Base-by-base conservation (phyloP, 305 asterid genomes). In the Fraxinus albicans region DNA sequence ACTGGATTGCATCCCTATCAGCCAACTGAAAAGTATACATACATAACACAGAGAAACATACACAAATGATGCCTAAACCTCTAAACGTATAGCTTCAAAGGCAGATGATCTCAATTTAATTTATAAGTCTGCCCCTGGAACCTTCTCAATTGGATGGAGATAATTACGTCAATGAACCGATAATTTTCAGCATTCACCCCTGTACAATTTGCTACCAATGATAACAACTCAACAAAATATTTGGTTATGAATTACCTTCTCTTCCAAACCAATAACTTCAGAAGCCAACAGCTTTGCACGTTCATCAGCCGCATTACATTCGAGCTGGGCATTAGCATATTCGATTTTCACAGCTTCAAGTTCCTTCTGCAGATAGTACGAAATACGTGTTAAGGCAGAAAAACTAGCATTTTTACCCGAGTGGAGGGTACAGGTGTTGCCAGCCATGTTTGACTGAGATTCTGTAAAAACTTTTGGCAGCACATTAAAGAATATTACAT, bases 231-330 rank as follows among this genome's bases (percentile, higher is more conserved):
- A 65, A 8, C 73, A 23, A 60, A 21, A 60, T 60, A 60, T 60
- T 67, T 31, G 44, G 44, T 72, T 72, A 33, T 72, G 44, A 70
- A 72, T 31, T 72, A 72, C 77, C 98, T 95, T 97, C 89, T 97
- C 99, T 89, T 97, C 99, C 89, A 95, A 93, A 76, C 90, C 97
- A 87, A 97, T 97, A 84, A 97, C 98, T 93, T 97, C 99, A 81
- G 99, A 92, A 76, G 97, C 99, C 89, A 97, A 89, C 53, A 97
- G 88, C 85, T 94, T 97, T 79, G 98, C 95, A 9, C 98, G 96
- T 85, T 97, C 98, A 91, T 97, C 99, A 78, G 98, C 99, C 80
- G 98, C 98, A 88, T 88, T 90, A 84, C 98, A 97, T 91, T 95
- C 99, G 88, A 97, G 84, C 81, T 90, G 97, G 35, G 91, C 98